Base-by-base conservation (phyloP, 2,329 filamentous ascomycete genomes). In the Microcyclospora tardicrescens region DNA sequence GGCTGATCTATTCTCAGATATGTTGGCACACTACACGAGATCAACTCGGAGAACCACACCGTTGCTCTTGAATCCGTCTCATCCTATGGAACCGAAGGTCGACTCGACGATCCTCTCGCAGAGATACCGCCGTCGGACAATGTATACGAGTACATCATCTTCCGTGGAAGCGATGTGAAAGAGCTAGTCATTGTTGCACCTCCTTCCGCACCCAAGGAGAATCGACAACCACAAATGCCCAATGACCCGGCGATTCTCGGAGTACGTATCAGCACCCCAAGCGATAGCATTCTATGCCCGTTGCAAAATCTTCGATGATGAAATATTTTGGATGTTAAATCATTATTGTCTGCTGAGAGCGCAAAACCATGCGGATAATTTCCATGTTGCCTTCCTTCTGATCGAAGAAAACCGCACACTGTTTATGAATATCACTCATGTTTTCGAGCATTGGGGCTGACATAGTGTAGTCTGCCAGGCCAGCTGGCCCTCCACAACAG, bases 301-400 rank as follows among this genome's bases (percentile, higher is more conserved):
- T 13, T 16, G 16, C 4, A 19, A 16, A 27, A 38, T 16, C 50
- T 68, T 66, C 62, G 55, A 77, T 94, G 87, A 94, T 85, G 84
- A 93, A 91, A 67, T 67, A 93, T 84, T 81, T 74, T 86, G 87
- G 87, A 94, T 94, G 84, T 91, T 84, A 93, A 93, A 65, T 42
- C 66, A 73, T 71, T 75, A 72, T 70, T 75, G 75, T 73, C 77
- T 80, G 81, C 82, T 82, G 82, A 81, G 81, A 82, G 85, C 85
- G 86, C 86, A 93, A 85, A 81, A 70, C 73, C 74, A 69, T 94
- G 87, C 93, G 79, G 87, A 94, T 67, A 77, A 80, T 82, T 80
- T 94, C 87, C 86, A 51, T 51, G 87, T 94, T 95, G 87, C 86
- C 87, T 95, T 95, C 87, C 87, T 95, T 94, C 86, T 95, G 86